Base-by-base conservation (phyloP, 129 eudicot genomes). In the Solidago caesia region DNA sequence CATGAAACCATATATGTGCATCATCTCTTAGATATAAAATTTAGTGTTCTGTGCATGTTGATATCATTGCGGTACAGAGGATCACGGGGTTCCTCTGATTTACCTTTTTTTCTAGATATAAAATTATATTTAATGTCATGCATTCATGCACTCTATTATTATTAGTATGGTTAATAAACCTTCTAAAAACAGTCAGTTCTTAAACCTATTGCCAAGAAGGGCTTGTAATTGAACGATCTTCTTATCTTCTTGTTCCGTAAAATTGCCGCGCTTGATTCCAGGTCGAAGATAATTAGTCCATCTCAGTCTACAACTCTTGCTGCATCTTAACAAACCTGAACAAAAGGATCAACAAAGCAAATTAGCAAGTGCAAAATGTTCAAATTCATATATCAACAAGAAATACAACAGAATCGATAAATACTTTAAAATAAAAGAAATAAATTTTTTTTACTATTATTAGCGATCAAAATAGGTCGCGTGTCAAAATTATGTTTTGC, bases 261-360 rank as follows among this genome's bases (percentile, higher is more conserved):
- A 84, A 77, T 81, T 77, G 26, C 88, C 88, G 46, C 88, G 79
- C 57, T 77, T 84, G 39, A 84, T 84, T 1, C 88, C 88, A 13
- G 85, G 85, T 14, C 81, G 70, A 66, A 84, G 88, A 70, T 84
- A 84, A 70, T 84, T 84, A 7, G 83, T 84, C 85, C 88, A 84
- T 77, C 88, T 74, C 14, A 84, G 75, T 49, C 88, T 78, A 41
- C 88, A 84, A 69, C 88, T 84, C 59, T 84, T 84, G 51, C 88
- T 78, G 41, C 88, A 81, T 58, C 88, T 77, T 53, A 58, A 44
- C 81, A 84, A 65, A 62, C 88, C 88, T 84, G 71, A 14, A 73
- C n/a, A 42, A 55, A 5, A 80, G 65, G 6, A 80, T 4, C 70
- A 33, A 62, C 12, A 47, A 65, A 64, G 16, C 33, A 68, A 77